Base-by-base conservation (phyloP, 2,329 filamentous ascomycete species). In the Tolypocladium endophyticum region DNA sequence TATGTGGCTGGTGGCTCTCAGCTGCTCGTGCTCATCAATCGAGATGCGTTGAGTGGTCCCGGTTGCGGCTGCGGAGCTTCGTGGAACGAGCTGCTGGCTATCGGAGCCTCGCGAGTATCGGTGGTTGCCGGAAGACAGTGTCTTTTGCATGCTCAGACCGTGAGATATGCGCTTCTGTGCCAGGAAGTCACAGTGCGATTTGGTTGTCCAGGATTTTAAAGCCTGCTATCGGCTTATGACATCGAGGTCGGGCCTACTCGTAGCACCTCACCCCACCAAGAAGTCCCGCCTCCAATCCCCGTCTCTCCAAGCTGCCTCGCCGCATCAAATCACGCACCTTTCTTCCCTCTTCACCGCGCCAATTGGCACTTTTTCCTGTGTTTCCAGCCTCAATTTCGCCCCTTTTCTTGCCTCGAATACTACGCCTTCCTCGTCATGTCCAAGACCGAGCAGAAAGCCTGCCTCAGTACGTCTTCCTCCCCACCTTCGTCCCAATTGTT, bases 401-500 rank as follows among this genome's bases (percentile, higher is more conserved):
- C 9, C 33, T 30, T 6, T 20, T 18, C 50, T n/a, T 53, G 50
- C 28, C 28, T 20, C 16, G 20, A n/a, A n/a, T 4, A 9, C 50
- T 52, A 9, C 16, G 20, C 28, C 33, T 33, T 8, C 50, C 60
- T 66, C 71, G 73, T 67, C 68, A 82, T 81, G 78, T 76, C 79
- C 72, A 78, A 78, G 69, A 78, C 81, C 69, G 79, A 81, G 64
- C 81, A 84, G 59, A 84, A 84, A 73, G 82, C 81, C 69, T 84
- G 82, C 74, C 79, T 85, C 72, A 84, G 81, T 84, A 83, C 73
- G 81, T 82, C 73, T 64, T 69, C 69, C 67, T 64, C 65, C 64
- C 70, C 69, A 62, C 66, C 66, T 69, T 64, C 64, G 62, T 60
- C 66, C 66, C 58, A 59, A 58, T 58, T 64, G 63, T 63, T 67